Evolutionary conservation across 306 rosid genomes (phyloP), one percentile per base, ranked within the genome.

Genomic region (Ormosia semicastrata): DNA sequence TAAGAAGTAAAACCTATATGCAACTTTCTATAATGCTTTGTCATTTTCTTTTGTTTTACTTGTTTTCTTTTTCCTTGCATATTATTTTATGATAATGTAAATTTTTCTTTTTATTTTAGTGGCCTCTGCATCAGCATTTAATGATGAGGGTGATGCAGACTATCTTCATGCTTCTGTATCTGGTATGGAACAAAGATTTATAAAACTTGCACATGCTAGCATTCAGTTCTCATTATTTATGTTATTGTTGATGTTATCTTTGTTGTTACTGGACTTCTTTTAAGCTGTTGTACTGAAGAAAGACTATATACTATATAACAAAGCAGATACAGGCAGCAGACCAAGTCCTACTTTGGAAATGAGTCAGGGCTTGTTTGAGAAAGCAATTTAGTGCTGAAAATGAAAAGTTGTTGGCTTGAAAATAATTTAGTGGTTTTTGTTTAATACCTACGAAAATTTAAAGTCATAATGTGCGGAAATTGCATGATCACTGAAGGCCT

Each of bases 91-190:
- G 65, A 40, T 83, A 39, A 79, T 73, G 76, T 67, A 73, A 40
- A 65, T 69, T 73, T 15, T 71, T 81, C 15, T 64, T 71, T 60
- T 73, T 74, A 40, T 89, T 65, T 78, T 78, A 93, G 99, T 83
- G 70, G 98, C 99, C 76, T 89, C 97, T 73, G 91, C 94, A 69
- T 87, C 94, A 62, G 98, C 94, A 73, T 88, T 83, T 73, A 92
- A 92, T 58, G 97, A 92, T 40, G 94, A 89, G 71, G 89, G 70
- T 0, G 97, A 93, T 40, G 75, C 84, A 34, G 89, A 89, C 82
- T 91, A 89, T 87, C 89, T 90, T 88, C 98, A 88, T 64, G 88
- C 97, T 85, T 95, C 99, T 44, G 81, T 92, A 72, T 87, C 95
- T 76, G 99, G 99, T 95, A 89, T 32, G 86, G 75, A 41, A 89